Base-by-base conservation (phyloP, 768 basidiomycete species). In the Cyclocybe aegerita region DNA sequence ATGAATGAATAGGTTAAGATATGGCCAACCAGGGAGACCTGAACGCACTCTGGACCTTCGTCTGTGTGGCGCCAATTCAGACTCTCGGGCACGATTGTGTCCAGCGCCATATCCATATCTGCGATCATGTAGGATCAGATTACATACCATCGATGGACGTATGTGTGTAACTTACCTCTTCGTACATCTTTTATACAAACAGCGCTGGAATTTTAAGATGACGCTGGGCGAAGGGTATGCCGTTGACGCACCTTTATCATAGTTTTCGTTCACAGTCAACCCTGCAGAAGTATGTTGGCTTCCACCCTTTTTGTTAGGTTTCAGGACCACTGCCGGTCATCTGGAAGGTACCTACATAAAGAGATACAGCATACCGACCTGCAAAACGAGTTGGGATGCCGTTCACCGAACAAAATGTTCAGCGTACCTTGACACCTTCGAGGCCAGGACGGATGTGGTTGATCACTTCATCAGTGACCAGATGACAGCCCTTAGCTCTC, bases 51-150 rank as follows among this genome's bases (percentile, higher is more conserved):
- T 40, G 86, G 89, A 15, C 93, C 93, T 74, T 98, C 94, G 63
- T 93, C 92, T 0, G 85, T 90, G 66, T 97, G 94, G 35, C 73
- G 71, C 93, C 93, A 96, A 45, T 81, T 69, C 10, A 95, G 71
- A 10, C 64, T 76, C 64, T 97, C 93, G 0, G 94, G 94, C 0
- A 98, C 92, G 51, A 97, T 83, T 30, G 70, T 78, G 68, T 97
- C 94, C 14, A 97, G 71, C 4, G 91, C 90, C 91, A 95, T 96
- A 60, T 91, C 85, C 93, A 97, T 95, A 63, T 97, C 94, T 90
- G 52, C 34, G 40, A 36, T 23, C 17, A 31, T 39, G 31, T 34
- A 23, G 48, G 51, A 41, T 43, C 36, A 43, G 34, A 40, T 4
- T 10, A 40, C 15, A 43, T 7, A 7, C 39, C 32, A 15, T 17